Percentiles rank a stretch among this genome's conserved stretches.
Evolutionary conservation across 129 eudicot genomes (phyloP).

Genomic region (Logfia minima): DNA sequence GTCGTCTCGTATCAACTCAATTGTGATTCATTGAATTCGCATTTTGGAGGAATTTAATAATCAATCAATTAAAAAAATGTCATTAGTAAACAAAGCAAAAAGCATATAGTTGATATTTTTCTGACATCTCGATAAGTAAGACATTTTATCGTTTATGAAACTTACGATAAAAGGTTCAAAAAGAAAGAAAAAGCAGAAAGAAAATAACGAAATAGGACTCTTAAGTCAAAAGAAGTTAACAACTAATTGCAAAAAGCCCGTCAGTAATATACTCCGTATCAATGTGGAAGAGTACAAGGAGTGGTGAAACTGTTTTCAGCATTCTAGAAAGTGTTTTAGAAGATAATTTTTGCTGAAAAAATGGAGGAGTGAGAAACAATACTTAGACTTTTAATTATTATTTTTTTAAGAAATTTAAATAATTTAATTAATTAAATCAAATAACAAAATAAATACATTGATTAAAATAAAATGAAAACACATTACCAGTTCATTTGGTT

Average conservation of each 20-base stretch:
- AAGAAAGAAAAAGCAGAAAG: not conserved
- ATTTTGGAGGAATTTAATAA: not conserved
- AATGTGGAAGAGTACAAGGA: not conserved
- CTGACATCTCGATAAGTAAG: not conserved
- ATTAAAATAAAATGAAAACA: no score
- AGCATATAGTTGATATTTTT: not conserved
- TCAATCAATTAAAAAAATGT: no score
- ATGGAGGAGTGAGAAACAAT: no score
- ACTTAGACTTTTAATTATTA: no score
- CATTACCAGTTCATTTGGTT: no score
- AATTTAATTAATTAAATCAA: no score
- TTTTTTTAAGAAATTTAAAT: no score
- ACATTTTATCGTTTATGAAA: not conserved
- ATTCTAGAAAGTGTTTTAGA: no score
- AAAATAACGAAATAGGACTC: conserved; percentile 1
- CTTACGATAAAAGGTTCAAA: not conserved
- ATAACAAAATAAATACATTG: no score
- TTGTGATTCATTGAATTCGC: not conserved
- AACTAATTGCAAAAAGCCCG: not conserved
- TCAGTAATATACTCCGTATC: not conserved
- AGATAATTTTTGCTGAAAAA: no score
- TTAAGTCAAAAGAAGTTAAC: conserved; percentile 18
- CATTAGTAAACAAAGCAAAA: not conserved
- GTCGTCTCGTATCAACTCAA: no score
- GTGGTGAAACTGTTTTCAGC: no score